Conservation (phyloP, 1,284 basidiomycete genomes). For the Porodaedalea pini region DNA sequence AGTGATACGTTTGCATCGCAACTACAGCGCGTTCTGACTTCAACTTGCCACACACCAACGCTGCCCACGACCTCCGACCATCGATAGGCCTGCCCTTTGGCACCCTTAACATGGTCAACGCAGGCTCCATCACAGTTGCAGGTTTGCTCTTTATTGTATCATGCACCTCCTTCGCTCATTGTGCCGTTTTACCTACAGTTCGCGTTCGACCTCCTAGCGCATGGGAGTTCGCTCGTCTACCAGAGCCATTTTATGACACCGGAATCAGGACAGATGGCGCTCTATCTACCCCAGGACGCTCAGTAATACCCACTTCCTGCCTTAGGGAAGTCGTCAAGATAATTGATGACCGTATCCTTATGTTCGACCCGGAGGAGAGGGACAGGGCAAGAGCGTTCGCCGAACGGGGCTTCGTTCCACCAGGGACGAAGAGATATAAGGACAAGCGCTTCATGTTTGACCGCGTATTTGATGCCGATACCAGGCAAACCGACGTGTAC, state of each 20-base stretch:
- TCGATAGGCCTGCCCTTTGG: not conserved
- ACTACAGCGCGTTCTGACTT: not conserved
- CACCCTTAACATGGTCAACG: slow-evolving; percentile 59
- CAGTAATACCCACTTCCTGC: slow-evolving; percentile 47
- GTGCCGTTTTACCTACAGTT: slow-evolving; percentile 47
- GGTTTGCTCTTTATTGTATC: slow-evolving; percentile 42
- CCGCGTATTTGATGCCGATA: slow-evolving; percentile 78
- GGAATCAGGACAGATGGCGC: slow-evolving; percentile 79
- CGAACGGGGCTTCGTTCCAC: slow-evolving; percentile 75
- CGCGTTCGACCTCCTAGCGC: slow-evolving; percentile 86
- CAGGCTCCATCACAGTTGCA: slow-evolving; percentile 84
- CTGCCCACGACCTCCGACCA: not conserved
- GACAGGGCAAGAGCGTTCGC: slow-evolving; percentile 73
- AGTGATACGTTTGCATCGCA: slow-evolving; percentile 1
- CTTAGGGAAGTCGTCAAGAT: slow-evolving; percentile 76
- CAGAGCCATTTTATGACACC: slow-evolving; percentile 63
- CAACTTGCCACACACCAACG: not conserved
- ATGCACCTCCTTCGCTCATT: not conserved
- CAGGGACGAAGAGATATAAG: slow-evolving; percentile 86
- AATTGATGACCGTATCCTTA: slow-evolving; percentile 82
- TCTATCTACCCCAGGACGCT: slow-evolving; percentile 62
- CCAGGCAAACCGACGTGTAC: slow-evolving; percentile 83
- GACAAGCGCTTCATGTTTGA: slow-evolving; percentile 96
- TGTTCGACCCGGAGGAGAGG: slow-evolving; percentile 93
- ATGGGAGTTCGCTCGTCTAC: slow-evolving; percentile 79